Evolutionary conservation across 768 basidiomycete species (phyloP), one percentile per base, ranked within the genome.

Genomic region (Lentinula raphanica): DNA sequence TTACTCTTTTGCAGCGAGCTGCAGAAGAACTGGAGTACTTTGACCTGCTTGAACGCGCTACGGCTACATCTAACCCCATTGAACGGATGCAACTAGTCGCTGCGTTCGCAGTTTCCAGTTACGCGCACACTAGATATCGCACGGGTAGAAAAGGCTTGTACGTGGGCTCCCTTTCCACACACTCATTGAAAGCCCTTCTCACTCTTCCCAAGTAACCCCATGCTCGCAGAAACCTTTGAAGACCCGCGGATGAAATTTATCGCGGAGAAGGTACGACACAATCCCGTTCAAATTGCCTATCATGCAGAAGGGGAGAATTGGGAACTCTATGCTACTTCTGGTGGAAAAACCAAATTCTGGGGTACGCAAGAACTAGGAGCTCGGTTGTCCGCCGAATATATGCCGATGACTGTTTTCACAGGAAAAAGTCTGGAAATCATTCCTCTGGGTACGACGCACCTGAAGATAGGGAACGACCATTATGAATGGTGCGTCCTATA

Each of bases 341-440:
- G 83, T 63, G 92, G 89, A 25, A 90, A 83, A 71, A 93, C 91
- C 57, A 92, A 91, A 69, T 92, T 94, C 71, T 92, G 92, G 90
- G 92, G 92, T 90, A 69, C 59, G 85, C 78, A 42, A 11, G 38
- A 42, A 21, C 6, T 42, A 42, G 5, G 23, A 4, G 19, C 40
- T 42, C 19, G 19, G 19, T 8, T 38, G 7, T 28, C 9, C 29
- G 17, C 27, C 28, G 36, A 40, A 35, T 59, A 59, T 57, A 36
- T 55, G 51, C 59, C 64, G 59, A 58, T 32, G 55, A 64, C 59
- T 56, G 58, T 39, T 35, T 64, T 46, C 53, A 13, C 63, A 92
- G 92, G 92, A n/a, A 93, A 92, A 75, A 92, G 89, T 63, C 72
- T 94, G 64, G 93, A 94, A 71, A 83, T 95, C 46, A 88, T 91